Percentiles rank a stretch among this genome's conserved stretches.
Evolutionary conservation across 805 yeast species (phyloP).

Genomic region (Ogataea glucozyma): DNA sequence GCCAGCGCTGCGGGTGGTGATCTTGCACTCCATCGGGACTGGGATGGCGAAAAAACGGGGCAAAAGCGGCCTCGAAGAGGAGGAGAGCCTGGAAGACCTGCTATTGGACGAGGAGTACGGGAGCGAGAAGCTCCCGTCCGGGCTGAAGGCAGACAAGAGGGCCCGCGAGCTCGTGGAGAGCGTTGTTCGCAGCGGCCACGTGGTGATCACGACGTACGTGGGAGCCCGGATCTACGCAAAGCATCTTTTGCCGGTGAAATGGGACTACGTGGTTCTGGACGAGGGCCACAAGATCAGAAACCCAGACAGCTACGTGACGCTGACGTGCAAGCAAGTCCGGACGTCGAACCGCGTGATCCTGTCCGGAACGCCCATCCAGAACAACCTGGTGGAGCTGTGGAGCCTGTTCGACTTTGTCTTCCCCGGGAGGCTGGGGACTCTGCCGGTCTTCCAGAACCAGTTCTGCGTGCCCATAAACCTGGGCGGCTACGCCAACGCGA

Average conservation of each 20-base stretch:
- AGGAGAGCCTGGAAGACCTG: conserved; percentile 47
- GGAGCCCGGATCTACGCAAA: conserved; percentile 40
- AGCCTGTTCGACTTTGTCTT: conserved; percentile 91
- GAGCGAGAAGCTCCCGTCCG: conserved; percentile 28
- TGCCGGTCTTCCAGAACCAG: conserved; percentile 92
- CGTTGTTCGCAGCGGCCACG: conserved; percentile 71
- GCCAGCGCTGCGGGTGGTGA: conserved; percentile 88
- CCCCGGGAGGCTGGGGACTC: conserved; percentile 92
- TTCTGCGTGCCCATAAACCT: conserved; percentile 89
- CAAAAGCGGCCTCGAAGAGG: conserved; percentile 40
- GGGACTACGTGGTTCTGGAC: conserved; percentile 92
- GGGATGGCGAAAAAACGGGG: conserved; percentile 57
- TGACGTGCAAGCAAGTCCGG: conserved; percentile 79
- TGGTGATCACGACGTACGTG: conserved; percentile 87
- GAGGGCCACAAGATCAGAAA: conserved; percentile 97
- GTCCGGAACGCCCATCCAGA: conserved; percentile 97
- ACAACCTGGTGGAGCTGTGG: conserved; percentile 90
- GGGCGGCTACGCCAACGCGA: conserved; percentile 98
- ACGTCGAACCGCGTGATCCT: conserved; percentile 85
- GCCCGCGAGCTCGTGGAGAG: conserved; percentile 50
- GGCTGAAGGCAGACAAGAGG: conserved; percentile 31
- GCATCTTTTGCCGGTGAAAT: conserved; percentile 70
- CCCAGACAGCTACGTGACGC: conserved; percentile 86
- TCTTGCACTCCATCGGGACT: conserved; percentile 88
- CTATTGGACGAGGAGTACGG: conserved; percentile 41